Conservation (phyloP, 1,284 basidiomycete species). For the Rhodotorula sp. region DNA sequence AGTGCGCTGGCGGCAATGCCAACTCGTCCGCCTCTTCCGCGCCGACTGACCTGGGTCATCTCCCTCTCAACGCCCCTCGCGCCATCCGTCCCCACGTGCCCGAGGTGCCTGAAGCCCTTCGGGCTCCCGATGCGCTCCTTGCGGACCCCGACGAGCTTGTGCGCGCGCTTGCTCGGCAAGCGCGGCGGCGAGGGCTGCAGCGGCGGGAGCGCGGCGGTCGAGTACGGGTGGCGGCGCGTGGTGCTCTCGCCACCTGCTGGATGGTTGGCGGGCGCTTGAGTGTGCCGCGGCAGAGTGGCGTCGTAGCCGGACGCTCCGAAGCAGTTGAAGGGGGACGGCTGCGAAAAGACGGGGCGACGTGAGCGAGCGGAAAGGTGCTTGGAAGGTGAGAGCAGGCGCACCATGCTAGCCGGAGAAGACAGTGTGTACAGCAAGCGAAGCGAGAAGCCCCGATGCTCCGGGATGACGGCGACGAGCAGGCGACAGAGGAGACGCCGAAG, state of each 20-base stretch:
- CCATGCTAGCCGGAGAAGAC: not conserved
- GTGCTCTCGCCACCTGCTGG: not conserved
- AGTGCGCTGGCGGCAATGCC: not conserved
- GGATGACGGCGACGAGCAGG: too few relatives aligned
- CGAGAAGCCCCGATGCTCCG: too few relatives aligned
- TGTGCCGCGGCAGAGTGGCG: slow-evolving; percentile 7
- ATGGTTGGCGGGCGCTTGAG: not conserved
- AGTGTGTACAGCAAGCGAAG: too few relatives aligned
- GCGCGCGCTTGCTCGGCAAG: not conserved
- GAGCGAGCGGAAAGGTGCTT: not conserved
- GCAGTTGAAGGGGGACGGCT: slow-evolving; percentile 6
- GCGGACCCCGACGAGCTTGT: not conserved
- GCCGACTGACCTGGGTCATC: not conserved
- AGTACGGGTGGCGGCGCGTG: not conserved
- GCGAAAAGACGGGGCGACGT: not conserved
- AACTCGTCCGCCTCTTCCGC: not conserved
- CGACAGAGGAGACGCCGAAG: too few relatives aligned
- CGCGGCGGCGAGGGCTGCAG: not conserved
- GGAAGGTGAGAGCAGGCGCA: not conserved
- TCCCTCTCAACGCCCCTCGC: not conserved
- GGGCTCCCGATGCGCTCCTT: slow-evolving; percentile 7
- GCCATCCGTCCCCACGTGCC: not conserved
- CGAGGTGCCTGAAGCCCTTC: slow-evolving; percentile 7
- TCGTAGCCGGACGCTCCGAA: slow-evolving; percentile 3
- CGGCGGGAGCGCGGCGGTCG: not conserved